Percentiles rank a stretch among this genome's conserved stretches.
phyloP scores from a whole-genome alignment of 73 alveolate species.

The Tetrahymena borealis region DNA sequence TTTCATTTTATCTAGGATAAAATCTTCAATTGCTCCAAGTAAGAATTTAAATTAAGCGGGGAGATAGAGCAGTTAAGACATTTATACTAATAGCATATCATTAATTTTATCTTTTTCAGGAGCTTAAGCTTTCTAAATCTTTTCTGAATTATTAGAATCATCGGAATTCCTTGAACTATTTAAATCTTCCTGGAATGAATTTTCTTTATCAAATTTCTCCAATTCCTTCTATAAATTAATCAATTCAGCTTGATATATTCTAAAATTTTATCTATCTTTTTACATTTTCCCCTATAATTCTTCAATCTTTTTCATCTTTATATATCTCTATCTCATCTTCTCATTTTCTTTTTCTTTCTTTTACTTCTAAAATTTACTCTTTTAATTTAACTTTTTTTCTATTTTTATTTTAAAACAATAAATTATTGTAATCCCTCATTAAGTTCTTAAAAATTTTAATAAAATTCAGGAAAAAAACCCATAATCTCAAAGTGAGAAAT shows the following conservation, averaged over 20 bases:
- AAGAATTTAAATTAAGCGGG: neutral
- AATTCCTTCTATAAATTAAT: neutral
- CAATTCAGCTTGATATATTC: neutral
- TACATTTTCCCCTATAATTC: neutral
- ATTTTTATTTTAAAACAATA: neutral
- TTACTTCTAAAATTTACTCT: neutral
- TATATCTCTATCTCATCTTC: neutral
- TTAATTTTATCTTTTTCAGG: neutral
- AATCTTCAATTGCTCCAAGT: neutral
- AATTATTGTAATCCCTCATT: neutral
- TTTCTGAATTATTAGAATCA: neutral
- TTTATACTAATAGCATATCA: neutral
- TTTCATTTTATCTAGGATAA: neutral
- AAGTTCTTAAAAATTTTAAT: too few relatives aligned
- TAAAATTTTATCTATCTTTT: neutral
- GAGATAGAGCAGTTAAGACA: neutral
- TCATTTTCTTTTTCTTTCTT: neutral
- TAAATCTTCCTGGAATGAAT: neutral
- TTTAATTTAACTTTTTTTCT: neutral
- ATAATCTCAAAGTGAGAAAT: too few relatives aligned
- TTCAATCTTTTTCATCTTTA: neutral
- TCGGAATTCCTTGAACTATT: neutral
- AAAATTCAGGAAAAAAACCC: too few relatives aligned
- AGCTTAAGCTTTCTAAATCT: neutral
- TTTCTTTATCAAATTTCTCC: neutral